Evolutionary conservation across 176 grass and related monocot species (phyloP).

Genomic region (Oryza brachyantha): DNA sequence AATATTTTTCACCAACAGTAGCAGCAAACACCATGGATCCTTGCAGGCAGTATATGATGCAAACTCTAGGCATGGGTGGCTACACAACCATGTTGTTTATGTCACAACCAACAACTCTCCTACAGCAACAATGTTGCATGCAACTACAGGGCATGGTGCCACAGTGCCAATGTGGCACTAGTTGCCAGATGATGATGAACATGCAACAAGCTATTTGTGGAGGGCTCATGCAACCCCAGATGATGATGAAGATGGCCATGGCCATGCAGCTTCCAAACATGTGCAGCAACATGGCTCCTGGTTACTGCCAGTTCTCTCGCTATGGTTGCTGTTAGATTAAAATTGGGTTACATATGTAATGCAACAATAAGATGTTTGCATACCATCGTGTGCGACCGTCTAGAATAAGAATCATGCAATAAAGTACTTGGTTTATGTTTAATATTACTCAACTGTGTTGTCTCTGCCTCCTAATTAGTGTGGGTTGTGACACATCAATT

Average conservation of each 20-base stretch:
- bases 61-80: background rate
- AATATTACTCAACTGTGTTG: too few relatives aligned
- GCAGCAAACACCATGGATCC: background rate
- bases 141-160: background rate
- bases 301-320: background rate
- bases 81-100: background rate
- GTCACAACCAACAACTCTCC: background rate
- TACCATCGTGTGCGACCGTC: background rate
- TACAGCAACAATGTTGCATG: background rate
- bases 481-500: too few relatives aligned
- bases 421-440: background rate
- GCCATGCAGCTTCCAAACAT: background rate
- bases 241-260: background rate
- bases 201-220: background rate
- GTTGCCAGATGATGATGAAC: background rate
- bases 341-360: background rate
- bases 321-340: background rate
- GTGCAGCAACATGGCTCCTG: background rate
- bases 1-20: background rate
- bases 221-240: background rate
- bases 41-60: background rate
- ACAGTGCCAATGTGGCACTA: background rate
- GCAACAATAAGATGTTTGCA: background rate
- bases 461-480: too few relatives aligned
- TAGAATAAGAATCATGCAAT: background rate